These are phyloP conservation scores for Hanseniaspora pseudoguilliermondii DNA, from an alignment of 805 yeast genomes.

Conservation along the genomic window DNA sequence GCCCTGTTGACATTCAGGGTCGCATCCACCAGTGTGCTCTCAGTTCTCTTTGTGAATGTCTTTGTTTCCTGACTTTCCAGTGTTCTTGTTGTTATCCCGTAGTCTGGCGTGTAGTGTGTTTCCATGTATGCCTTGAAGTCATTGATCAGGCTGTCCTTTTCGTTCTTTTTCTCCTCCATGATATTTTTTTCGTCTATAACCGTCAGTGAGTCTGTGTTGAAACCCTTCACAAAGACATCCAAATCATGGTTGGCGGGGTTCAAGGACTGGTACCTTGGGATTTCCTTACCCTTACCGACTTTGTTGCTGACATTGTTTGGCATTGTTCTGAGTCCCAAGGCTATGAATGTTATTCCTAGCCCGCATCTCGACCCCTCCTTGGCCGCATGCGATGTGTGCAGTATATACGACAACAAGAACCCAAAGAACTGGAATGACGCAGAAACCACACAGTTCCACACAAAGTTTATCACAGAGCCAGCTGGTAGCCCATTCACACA, in stretches of 20 bases:
- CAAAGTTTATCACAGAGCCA: slow-evolving; percentile 73
- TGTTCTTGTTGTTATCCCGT: not conserved
- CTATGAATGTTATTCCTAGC: slow-evolving; percentile 68
- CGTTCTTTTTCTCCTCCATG: slow-evolving; percentile 15
- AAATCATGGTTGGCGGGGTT: slow-evolving; percentile 47
- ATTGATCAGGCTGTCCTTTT: not conserved
- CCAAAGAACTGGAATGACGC: slow-evolving; percentile 92
- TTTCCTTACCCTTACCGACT: slow-evolving; percentile 23
- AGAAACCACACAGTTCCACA: slow-evolving; percentile 83
- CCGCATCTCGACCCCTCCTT: slow-evolving; percentile 92
- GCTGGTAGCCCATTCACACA: slow-evolving; percentile 93
- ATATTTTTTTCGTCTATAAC: slow-evolving; percentile 19
- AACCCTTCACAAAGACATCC: not conserved
- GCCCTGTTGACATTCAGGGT: slow-evolving; percentile 19
- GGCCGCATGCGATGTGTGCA: slow-evolving; percentile 95
- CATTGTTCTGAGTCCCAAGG: slow-evolving; percentile 49
- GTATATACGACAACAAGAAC: slow-evolving; percentile 72
- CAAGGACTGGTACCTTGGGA: slow-evolving; percentile 37
- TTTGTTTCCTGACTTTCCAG: slow-evolving; percentile 2
- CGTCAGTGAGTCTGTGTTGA: slow-evolving; percentile 19
- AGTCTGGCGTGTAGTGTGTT: not conserved
- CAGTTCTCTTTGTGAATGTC: not conserved
- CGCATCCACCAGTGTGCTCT: not conserved
- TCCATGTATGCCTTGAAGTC: not conserved
- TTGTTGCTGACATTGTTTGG: slow-evolving; percentile 32